Evolutionary conservation across 2,329 filamentous ascomycete genomes (phyloP).

Genomic region (Aspergillus luchuensis): DNA sequence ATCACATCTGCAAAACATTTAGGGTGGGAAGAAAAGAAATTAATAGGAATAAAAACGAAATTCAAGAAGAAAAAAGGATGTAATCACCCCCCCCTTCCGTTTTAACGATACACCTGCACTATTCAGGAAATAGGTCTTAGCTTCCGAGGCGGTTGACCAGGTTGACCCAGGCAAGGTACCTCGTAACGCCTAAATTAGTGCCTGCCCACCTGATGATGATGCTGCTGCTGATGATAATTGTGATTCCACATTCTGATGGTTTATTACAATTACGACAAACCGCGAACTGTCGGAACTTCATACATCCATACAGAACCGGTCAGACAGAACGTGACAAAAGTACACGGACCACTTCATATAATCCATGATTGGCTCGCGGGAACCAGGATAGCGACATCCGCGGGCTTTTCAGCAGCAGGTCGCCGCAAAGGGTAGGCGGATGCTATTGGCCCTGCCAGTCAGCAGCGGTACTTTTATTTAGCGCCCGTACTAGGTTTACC

Average conservation of each 20-base stretch:
- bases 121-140: constrained; percentile 6
- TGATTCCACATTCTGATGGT: background rate
- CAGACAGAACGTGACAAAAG: constrained; percentile 32
- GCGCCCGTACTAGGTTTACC: constrained; percentile 16
- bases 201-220: background rate
- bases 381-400: constrained; percentile 31
- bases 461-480: constrained; percentile 24
- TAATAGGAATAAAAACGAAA: too few species aligned
- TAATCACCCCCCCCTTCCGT: background rate
- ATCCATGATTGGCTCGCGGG: constrained; percentile 37
- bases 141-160: constrained; percentile 1
- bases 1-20: background rate
- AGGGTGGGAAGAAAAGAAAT: background rate
- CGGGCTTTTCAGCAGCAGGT: constrained; percentile 33
- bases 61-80: too few species aligned
- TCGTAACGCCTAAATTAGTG: background rate
- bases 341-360: constrained; percentile 26
- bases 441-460: constrained; percentile 27
- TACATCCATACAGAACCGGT: background rate
- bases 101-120: background rate
- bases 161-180: background rate
- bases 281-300: background rate
- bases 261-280: background rate
- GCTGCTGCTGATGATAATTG: background rate
- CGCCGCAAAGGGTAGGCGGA: constrained; percentile 38